Evolutionary conservation across 129 eudicot genomes (phyloP).

Genomic region (Helichrysum umbraculigerum): DNA sequence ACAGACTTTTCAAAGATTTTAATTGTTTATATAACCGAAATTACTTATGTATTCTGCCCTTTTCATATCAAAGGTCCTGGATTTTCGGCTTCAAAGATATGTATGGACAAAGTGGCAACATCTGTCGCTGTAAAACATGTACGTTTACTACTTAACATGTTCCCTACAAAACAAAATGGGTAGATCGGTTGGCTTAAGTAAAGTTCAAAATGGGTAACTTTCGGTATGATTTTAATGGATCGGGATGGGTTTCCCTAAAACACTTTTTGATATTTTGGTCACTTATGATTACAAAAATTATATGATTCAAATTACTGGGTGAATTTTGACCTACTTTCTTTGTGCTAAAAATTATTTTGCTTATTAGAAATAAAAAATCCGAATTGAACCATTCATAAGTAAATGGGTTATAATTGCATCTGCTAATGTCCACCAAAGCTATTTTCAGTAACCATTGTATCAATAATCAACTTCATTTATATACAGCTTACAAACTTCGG

Average conservation of each 20-base stretch:
- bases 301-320: too few relatives aligned
- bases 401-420: too few relatives aligned
- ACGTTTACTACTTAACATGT: slow-evolving; percentile 29
- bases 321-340: too few relatives aligned
- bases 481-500: slow-evolving; percentile 62
- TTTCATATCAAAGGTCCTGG: slow-evolving; percentile 72
- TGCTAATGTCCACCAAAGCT: background rate
- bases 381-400: too few relatives aligned
- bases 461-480: slow-evolving; percentile 17
- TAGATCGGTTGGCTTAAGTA: background rate
- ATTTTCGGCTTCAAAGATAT: slow-evolving; percentile 64
- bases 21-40: slow-evolving; percentile 9
- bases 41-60: slow-evolving; percentile 13
- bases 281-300: too few relatives aligned
- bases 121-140: slow-evolving; percentile 79
- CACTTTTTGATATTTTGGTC: background rate
- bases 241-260: background rate
- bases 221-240: background rate
- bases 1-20: background rate
- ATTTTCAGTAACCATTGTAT: slow-evolving; percentile 11
- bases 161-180: slow-evolving; percentile 15
- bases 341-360: too few relatives aligned
- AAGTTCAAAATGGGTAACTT: background rate
- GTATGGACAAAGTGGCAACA: slow-evolving; percentile 97
- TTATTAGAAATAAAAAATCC: too few relatives aligned